Conservation (phyloP, 768 basidiomycete genomes). For the Amyloporia xantha region DNA sequence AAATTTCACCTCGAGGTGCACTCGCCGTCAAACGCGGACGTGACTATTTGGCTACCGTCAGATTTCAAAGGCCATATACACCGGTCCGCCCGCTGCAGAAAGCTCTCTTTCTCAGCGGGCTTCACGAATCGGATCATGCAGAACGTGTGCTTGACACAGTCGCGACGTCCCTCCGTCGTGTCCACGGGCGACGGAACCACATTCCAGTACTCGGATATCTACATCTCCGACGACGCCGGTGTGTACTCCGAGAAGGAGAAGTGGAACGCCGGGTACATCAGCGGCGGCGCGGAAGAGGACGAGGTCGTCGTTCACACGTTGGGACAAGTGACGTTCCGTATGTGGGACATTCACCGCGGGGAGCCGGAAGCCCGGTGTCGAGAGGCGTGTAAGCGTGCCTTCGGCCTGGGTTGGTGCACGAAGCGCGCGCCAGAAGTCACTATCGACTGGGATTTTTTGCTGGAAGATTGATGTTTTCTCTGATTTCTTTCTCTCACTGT, state of each 20-base stretch:
- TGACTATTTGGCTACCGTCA: constrained; percentile 73
- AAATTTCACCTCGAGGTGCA: constrained; percentile 52
- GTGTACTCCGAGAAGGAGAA: constrained; percentile 13
- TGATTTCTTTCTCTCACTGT: not conserved
- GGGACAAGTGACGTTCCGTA: constrained; percentile 60
- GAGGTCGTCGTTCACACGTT: constrained; percentile 56
- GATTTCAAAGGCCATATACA: constrained; percentile 70
- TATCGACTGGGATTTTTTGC: constrained; percentile 76
- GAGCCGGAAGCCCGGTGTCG: constrained; percentile 56
- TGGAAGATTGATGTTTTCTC: constrained; percentile 44
- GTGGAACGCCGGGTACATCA: constrained; percentile 6
- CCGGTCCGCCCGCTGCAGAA: constrained; percentile 33
- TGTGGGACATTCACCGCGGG: constrained; percentile 71
- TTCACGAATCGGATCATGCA: constrained; percentile 59
- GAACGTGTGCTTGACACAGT: constrained; percentile 25
- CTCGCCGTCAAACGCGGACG: constrained; percentile 49
- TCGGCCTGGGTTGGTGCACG: constrained; percentile 39
- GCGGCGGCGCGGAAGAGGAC: constrained; percentile 38
- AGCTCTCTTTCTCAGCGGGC: constrained; percentile 52
- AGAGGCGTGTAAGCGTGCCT: constrained; percentile 56
- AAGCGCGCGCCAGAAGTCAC: constrained; percentile 45
- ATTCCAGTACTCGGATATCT: constrained; percentile 17
- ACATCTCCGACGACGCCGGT: constrained; percentile 15
- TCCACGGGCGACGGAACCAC: constrained; percentile 14
- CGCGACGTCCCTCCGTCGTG: constrained; percentile 21